A percentile compares a stretch with the other conserved stretches of the same genome.
These are phyloP conservation scores for Trapa bicornis DNA, from an alignment of 345 rosid species.

Conservation along the genomic window DNA sequence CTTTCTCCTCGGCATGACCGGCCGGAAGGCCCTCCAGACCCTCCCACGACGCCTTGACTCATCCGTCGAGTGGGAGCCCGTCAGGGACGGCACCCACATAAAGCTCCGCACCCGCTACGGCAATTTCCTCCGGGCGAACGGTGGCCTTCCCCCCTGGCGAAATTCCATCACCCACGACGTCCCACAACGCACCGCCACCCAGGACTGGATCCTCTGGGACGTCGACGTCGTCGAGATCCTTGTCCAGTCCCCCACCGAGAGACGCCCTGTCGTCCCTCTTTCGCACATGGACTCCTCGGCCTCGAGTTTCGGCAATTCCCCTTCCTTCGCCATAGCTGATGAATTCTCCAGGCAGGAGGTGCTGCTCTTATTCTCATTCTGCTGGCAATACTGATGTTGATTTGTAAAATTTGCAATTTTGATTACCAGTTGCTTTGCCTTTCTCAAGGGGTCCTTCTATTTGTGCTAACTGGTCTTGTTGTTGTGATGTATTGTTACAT, in stretches of 20 bases:
- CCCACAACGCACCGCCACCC: slow-evolving; percentile 58
- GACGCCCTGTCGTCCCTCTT: slow-evolving; percentile 11
- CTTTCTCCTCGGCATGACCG: slow-evolving; percentile 64
- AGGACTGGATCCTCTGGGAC: slow-evolving; percentile 67
- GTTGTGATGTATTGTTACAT: not conserved
- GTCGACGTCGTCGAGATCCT: slow-evolving; percentile 57
- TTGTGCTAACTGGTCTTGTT: too few species aligned
- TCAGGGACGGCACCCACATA: slow-evolving; percentile 34
- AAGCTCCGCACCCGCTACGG: slow-evolving; percentile 57
- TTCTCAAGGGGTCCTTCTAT: too few species aligned
- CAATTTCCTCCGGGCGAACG: slow-evolving; percentile 60
- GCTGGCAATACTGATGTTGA: too few species aligned
- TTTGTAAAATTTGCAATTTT: too few species aligned
- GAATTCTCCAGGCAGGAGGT: slow-evolving; percentile 60
- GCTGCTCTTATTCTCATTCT: too few species aligned
- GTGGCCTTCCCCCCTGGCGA: slow-evolving; percentile 79
- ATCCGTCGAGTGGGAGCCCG: slow-evolving; percentile 69
- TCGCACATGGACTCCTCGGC: slow-evolving; percentile 11
- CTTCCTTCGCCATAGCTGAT: slow-evolving; percentile 29
- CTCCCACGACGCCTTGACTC: slow-evolving; percentile 38
- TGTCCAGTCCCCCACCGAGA: slow-evolving; percentile 20
- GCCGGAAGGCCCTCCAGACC: slow-evolving; percentile 56
- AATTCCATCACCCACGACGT: slow-evolving; percentile 72
- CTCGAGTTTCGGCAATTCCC: slow-evolving; percentile 22
- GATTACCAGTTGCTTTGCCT: too few species aligned